Conservation (phyloP, 257 asterid genomes). For the Rauvolfia tetraphylla region DNA sequence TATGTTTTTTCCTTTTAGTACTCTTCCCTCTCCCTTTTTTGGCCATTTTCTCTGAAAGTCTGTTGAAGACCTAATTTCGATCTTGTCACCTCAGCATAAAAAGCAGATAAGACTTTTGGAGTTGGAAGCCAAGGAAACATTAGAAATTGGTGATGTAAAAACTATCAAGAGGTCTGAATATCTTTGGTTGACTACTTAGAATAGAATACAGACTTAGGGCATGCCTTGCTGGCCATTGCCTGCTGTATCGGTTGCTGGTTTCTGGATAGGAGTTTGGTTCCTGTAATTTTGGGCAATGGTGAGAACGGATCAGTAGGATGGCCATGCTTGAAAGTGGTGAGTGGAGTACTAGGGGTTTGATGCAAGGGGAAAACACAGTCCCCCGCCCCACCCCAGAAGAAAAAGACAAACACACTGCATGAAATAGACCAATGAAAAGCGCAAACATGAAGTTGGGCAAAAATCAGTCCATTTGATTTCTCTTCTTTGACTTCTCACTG, state of each 20-base stretch:
- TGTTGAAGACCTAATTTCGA: not conserved
- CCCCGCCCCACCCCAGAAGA: not conserved
- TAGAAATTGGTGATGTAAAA: not conserved
- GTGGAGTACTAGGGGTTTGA: not conserved
- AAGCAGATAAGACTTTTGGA: not conserved
- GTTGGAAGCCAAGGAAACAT: not conserved
- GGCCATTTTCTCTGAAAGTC: not conserved
- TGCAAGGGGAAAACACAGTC: not conserved
- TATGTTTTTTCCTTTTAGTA: not conserved
- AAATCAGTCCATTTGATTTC: not conserved
- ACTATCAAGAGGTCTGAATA: not conserved
- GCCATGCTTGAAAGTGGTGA: not conserved
- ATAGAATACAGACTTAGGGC: not conserved
- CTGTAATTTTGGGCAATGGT: not conserved
- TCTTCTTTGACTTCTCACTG: not conserved
- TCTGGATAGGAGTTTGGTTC: constrained; percentile 1
- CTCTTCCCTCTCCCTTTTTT: not conserved
- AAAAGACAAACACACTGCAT: not conserved
- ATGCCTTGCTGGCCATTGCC: not conserved
- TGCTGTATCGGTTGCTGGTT: not conserved
- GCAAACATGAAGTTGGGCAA: not conserved
- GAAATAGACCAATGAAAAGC: not conserved
- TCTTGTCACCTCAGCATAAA: not conserved
- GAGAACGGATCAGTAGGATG: not conserved
- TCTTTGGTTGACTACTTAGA: not conserved